Percentiles rank a stretch among this genome's conserved stretches.
These are phyloP conservation scores for Trypanosomatidae sp. DNA, from an alignment of 208 protist genomes.

Conservation along the genomic window DNA sequence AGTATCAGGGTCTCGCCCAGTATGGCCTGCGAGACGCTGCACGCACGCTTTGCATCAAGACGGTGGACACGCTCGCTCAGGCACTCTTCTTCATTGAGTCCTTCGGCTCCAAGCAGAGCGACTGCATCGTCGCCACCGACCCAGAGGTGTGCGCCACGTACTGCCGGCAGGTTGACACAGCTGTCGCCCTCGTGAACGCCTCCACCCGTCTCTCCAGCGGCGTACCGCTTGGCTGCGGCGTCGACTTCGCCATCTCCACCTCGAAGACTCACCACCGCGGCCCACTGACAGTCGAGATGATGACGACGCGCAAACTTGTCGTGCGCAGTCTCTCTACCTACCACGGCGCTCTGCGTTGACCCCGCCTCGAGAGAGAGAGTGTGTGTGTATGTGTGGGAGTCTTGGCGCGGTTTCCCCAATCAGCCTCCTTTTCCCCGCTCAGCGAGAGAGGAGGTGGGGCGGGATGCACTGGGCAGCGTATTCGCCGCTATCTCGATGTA, in stretches of 20 bases:
- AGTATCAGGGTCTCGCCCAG: conserved; percentile 46
- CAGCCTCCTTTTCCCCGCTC: neutral
- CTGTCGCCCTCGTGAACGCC: conserved; percentile 54
- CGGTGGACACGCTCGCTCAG: conserved; percentile 42
- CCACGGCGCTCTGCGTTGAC: conserved; percentile 32
- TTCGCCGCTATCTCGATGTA: neutral
- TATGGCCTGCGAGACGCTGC: conserved; percentile 33
- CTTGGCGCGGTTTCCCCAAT: neutral
- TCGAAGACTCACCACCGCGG: conserved; percentile 57
- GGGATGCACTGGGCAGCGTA: neutral
- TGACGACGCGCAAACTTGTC: conserved; percentile 50
- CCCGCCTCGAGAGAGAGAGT: neutral
- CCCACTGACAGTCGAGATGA: conserved; percentile 41
- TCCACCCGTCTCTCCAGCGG: conserved; percentile 58
- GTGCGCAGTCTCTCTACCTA: conserved; percentile 27
- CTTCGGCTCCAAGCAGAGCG: conserved; percentile 57
- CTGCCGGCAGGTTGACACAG: conserved; percentile 43
- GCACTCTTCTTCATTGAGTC: conserved; percentile 57
- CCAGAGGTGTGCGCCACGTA: conserved; percentile 33
- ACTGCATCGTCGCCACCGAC: conserved; percentile 56
- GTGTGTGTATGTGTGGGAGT: neutral
- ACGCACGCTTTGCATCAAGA: conserved; percentile 46
- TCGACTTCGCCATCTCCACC: conserved; percentile 54
- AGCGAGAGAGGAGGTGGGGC: neutral
- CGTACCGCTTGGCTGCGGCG: conserved; percentile 45